Conservation (phyloP, 2,329 filamentous ascomycete genomes). For the Pezicula carpinea region DNA sequence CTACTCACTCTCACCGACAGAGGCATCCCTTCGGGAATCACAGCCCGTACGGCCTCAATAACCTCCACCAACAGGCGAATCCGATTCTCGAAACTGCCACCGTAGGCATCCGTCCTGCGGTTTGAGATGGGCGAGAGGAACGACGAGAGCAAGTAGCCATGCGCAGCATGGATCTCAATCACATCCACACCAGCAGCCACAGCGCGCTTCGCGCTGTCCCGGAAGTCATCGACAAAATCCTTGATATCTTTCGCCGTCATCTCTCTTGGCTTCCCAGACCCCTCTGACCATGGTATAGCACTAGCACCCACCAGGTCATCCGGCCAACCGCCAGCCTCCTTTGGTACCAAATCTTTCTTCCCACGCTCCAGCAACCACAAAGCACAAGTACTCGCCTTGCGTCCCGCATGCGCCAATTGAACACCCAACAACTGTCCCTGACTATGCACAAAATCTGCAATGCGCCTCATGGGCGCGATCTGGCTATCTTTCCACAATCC, state of each 20-base stretch:
- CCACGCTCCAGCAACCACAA: conserved; percentile 29
- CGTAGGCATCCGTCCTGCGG: conserved; percentile 59
- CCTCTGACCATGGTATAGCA: conserved; percentile 53
- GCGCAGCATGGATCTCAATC: conserved; percentile 58
- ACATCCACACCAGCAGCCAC: conserved; percentile 54
- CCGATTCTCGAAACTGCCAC: conserved; percentile 62
- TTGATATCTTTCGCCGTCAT: conserved; percentile 43
- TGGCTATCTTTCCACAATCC: conserved; percentile 34
- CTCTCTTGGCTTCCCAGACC: conserved; percentile 51
- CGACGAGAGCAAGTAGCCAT: conserved; percentile 62
- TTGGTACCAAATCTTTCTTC: conserved; percentile 24
- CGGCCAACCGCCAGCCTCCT: conserved; percentile 34
- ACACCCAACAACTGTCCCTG: conserved; percentile 63
- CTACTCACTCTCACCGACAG: conserved; percentile 56
- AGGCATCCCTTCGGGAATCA: conserved; percentile 49
- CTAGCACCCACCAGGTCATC: conserved; percentile 44
- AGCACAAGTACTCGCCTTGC: conserved; percentile 33
- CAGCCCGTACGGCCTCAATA: conserved; percentile 44
- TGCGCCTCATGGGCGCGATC: conserved; percentile 29
- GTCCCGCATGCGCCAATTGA: conserved; percentile 63
- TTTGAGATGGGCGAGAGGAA: conserved; percentile 60
- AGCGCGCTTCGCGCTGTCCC: conserved; percentile 30
- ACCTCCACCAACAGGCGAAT: conserved; percentile 55
- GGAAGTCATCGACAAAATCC: conserved; percentile 32
- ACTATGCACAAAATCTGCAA: conserved; percentile 38